phyloP scores from a whole-genome alignment of 805 yeast species.

The Monosporozyma yasuniensis region DNA sequence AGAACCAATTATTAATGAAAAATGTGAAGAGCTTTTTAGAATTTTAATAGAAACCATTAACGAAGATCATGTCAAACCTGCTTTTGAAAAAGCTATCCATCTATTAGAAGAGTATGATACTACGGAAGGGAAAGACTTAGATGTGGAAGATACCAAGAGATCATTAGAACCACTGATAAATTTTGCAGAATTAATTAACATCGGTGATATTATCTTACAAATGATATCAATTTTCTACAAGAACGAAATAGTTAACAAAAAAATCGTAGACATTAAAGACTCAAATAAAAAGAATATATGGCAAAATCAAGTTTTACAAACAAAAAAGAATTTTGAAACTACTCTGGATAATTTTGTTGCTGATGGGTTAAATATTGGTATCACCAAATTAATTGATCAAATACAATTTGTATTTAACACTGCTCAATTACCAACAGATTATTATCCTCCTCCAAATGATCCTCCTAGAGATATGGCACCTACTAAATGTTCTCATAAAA shows the following conservation, averaged over 20 bases:
- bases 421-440: constrained; percentile 52
- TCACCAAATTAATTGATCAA: constrained; percentile 78
- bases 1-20: constrained; percentile 11
- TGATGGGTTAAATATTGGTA: constrained; percentile 85
- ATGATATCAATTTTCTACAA: constrained; percentile 86
- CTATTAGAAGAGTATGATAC: constrained; percentile 70
- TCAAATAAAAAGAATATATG: constrained; percentile 55
- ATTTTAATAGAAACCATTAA: constrained; percentile 56
- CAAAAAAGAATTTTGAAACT: constrained; percentile 73
- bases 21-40: constrained; percentile 56
- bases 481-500: constrained; percentile 57
- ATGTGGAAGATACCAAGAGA: constrained; percentile 1
- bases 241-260: constrained; percentile 56
- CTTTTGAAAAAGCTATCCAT: constrained; percentile 71
- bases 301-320: constrained; percentile 63
- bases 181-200: constrained; percentile 83
- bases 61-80: constrained; percentile 67
- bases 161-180: constrained; percentile 73
- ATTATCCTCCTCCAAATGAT: constrained; percentile 36
- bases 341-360: constrained; percentile 84
- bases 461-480: constrained; percentile 33
- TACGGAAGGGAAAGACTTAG: constrained; percentile 14
- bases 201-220: constrained; percentile 87
- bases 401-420: constrained; percentile 53
- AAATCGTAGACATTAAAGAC: constrained; percentile 39